A percentile compares a stretch with the other conserved stretches of the same genome.
phyloP scores from a whole-genome alignment of 1,139 yeast species.

The Hemisphaericaspora xylanilytica region DNA sequence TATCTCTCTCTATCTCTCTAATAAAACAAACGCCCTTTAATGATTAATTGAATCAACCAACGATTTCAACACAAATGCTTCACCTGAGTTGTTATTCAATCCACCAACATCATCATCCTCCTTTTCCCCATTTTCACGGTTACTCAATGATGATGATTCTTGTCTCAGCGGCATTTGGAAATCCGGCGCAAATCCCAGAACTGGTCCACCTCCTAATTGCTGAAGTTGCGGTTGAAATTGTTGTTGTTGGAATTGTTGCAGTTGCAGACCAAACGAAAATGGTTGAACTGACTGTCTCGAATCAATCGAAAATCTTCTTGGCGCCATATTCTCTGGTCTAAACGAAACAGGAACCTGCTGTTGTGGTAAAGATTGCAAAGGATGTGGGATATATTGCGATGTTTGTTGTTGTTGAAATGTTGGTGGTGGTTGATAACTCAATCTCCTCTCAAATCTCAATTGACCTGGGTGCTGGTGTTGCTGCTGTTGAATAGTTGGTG shows the following conservation, averaged over 20 bases:
- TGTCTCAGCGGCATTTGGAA: constrained; percentile 1
- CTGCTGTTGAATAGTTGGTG: not conserved
- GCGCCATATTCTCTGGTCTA: constrained; percentile 9
- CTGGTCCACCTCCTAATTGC: too few relatives aligned
- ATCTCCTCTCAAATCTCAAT: constrained; percentile 10
- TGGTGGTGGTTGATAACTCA: constrained; percentile 12
- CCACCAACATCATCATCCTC: constrained; percentile 9
- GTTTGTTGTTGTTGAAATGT: constrained; percentile 7
- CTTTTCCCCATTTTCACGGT: constrained; percentile 1
- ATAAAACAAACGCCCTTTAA: not conserved
- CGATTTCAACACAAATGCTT: constrained; percentile 39
- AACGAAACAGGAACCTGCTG: constrained; percentile 5
- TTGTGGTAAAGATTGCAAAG: constrained; percentile 1
- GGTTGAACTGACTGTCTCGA: constrained; percentile 4
- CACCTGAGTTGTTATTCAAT: constrained; percentile 20
- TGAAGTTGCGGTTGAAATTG: constrained; percentile 6
- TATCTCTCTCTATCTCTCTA: not conserved
- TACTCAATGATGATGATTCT: not conserved
- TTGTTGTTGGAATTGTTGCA: constrained; percentile 2
- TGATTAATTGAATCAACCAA: constrained; percentile 46
- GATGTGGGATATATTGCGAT: constrained; percentile 5
- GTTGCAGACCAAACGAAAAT: constrained; percentile 1
- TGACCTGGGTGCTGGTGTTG: constrained; percentile 6
- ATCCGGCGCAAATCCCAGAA: constrained; percentile 4
- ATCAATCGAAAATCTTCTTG: constrained; percentile 11